Evolutionary conservation across 2,329 filamentous ascomycete genomes (phyloP).

Genomic region (Aureobasidium leucospermi): DNA sequence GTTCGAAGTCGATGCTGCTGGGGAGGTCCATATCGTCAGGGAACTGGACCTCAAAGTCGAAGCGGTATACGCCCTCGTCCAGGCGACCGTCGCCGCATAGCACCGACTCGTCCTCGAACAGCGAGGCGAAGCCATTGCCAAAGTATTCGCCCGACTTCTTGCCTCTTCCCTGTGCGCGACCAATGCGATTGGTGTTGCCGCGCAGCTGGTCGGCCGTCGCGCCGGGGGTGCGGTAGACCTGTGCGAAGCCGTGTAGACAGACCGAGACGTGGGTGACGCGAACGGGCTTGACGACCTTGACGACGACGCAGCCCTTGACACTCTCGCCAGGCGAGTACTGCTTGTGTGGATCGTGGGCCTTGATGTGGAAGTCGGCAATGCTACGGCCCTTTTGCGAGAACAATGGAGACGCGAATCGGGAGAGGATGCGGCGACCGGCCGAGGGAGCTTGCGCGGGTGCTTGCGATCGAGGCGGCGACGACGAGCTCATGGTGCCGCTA

Average conservation of each 20-base stretch:
- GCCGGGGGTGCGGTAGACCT: slow-evolving; percentile 66
- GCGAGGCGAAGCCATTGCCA: slow-evolving; percentile 68
- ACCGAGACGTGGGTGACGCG: slow-evolving; percentile 75
- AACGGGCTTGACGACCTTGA: slow-evolving; percentile 66
- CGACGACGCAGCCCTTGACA: slow-evolving; percentile 64
- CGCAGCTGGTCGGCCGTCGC: slow-evolving; percentile 48
- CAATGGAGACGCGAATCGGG: slow-evolving; percentile 47
- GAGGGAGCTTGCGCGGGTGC: slow-evolving; percentile 1
- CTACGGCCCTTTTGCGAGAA: slow-evolving; percentile 53
- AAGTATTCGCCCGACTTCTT: slow-evolving; percentile 51
- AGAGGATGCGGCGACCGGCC: slow-evolving; percentile 36
- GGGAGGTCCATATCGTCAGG: slow-evolving; percentile 60
- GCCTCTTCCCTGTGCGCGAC: slow-evolving; percentile 42
- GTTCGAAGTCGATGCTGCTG: slow-evolving; percentile 98
- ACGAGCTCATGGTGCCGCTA: slow-evolving; percentile 10
- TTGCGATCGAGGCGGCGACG: background rate
- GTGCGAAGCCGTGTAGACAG: slow-evolving; percentile 68
- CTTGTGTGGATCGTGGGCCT: slow-evolving; percentile 68
- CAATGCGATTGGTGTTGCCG: slow-evolving; percentile 41
- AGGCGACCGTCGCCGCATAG: slow-evolving; percentile 71
- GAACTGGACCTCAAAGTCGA: slow-evolving; percentile 68
- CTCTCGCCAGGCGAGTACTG: slow-evolving; percentile 69
- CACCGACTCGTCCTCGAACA: slow-evolving; percentile 77
- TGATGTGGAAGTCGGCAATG: slow-evolving; percentile 71
- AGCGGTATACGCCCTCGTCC: slow-evolving; percentile 68